Evolutionary conservation across 345 rosid species (phyloP), one percentile per base, ranked within the genome.

Genomic region (Lumnitzera racemosa): DNA sequence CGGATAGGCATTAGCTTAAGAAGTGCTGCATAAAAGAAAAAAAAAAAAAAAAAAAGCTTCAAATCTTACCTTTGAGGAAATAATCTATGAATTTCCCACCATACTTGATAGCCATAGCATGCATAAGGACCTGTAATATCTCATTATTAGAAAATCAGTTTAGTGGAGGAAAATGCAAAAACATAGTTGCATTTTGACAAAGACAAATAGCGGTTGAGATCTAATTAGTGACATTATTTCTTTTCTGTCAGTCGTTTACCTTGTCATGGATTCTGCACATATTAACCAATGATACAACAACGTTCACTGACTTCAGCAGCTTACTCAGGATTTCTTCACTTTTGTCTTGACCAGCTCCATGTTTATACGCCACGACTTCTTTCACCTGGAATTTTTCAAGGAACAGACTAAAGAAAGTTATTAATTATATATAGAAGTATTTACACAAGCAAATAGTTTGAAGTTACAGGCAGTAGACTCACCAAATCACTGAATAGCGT

Each of bases 101-200:
- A 62, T 78, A 90, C 69, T 90, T 90, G 74, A 90, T 82, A 72
- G 91, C 90, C 91, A 87, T 74, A 59, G 87, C 83, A 73, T 76
- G 95, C 61, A 83, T 67, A 41, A 73, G 59, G 20, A 87, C 85
- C 97, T 90, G 79, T 49, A 56, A 52, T 41, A 50, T 59, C 46
- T 67, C 47, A 57, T 58, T 29, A 61, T 46, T 15, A 61, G 29
- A 61, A 54, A 66, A 68, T 66, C 24, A 24, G 36, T 47, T 53
- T 55, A 24, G 15, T 46, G 29, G 51, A 23, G 24, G 24, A n/a
- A 43, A 36, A 5, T 36, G 43, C n/a, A 8, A 49, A 49, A 12
- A 10, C 52, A 49, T 49, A 8, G 16, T 16, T 3, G 15, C 56
- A 53, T 53, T 53, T 55, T 14, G 46, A 27, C 31, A 27, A 54